A percentile compares a stretch with the other conserved stretches of the same genome.
phyloP scores from a whole-genome alignment of 176 grass and related monocot genomes.

The Paspalum notatum region DNA sequence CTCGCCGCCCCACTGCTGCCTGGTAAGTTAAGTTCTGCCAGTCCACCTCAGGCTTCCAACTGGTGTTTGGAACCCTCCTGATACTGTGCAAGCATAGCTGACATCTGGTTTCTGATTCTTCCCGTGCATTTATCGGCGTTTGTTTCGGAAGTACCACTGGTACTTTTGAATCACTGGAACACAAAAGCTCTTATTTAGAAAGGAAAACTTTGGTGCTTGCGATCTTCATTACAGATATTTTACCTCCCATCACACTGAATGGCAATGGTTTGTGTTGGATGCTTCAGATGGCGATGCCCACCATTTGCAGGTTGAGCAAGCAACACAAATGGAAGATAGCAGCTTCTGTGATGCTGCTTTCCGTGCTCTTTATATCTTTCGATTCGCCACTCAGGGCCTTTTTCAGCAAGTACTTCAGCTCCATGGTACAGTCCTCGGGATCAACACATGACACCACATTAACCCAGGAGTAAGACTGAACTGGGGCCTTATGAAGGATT shows the following conservation, averaged over 20 bases:
- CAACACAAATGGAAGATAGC: slow-evolving; percentile 16
- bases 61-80: not conserved
- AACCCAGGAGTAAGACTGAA: slow-evolving; percentile 17
- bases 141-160: too few relatives aligned
- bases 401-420: slow-evolving; percentile 5
- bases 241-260: not conserved
- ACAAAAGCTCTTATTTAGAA: too few relatives aligned
- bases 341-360: slow-evolving; percentile 24
- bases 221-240: not conserved
- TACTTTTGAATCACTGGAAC: too few relatives aligned
- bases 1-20: not conserved
- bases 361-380: slow-evolving; percentile 21
- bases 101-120: not conserved
- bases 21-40: not conserved
- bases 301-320: slow-evolving; percentile 25
- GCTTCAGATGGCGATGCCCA: slow-evolving; percentile 25
- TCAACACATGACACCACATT: slow-evolving; percentile 2
- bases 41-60: not conserved
- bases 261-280: not conserved
- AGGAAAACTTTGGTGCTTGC: not conserved
- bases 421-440: not conserved
- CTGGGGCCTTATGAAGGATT: not conserved
- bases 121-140: not conserved
- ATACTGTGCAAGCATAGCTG: not conserved
- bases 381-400: not conserved